phyloP scores from a whole-genome alignment of 805 yeast species.

The Saccharomycopsis microspora region DNA sequence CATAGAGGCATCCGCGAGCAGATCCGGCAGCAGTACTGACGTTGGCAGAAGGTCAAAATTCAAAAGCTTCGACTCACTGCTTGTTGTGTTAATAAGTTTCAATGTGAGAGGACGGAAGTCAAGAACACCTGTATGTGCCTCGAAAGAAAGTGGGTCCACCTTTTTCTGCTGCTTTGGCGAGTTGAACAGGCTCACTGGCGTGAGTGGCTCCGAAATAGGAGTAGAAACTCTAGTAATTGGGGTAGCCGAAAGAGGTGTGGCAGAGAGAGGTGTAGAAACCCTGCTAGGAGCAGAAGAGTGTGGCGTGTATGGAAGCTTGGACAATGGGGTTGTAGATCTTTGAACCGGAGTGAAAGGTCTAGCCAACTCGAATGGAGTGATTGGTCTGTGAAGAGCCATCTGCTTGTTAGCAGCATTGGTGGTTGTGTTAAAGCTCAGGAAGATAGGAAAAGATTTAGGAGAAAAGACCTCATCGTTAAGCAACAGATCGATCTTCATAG shows the following conservation, averaged over 20 bases:
- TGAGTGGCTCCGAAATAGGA: constrained; percentile 1
- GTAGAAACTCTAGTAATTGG: constrained; percentile 1
- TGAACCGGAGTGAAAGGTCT: not conserved
- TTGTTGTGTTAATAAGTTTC: constrained; percentile 5
- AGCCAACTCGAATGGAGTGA: constrained; percentile 9
- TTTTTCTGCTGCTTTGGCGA: not conserved
- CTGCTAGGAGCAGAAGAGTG: not conserved
- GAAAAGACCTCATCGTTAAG: constrained; percentile 9
- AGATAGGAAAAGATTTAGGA: constrained; percentile 12
- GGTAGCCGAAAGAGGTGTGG: constrained; percentile 3
- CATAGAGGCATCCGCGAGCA: not conserved
- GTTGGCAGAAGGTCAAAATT: constrained; percentile 9
- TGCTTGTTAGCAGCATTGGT: constrained; percentile 6
- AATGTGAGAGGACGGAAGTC: constrained; percentile 15
- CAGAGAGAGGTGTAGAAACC: not conserved
- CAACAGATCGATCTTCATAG: constrained; percentile 12
- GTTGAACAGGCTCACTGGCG: not conserved
- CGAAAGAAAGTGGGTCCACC: constrained; percentile 30
- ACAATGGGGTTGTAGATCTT: constrained; percentile 3
- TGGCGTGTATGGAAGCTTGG: constrained; percentile 9
- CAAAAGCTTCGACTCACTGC: constrained; percentile 6
- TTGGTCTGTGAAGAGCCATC: constrained; percentile 8
- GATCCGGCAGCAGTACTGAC: not conserved
- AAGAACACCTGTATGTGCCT: constrained; percentile 56
- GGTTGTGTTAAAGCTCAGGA: constrained; percentile 10